Base-by-base conservation (phyloP, 2,329 filamentous ascomycete species). In the Alternaria atra region DNA sequence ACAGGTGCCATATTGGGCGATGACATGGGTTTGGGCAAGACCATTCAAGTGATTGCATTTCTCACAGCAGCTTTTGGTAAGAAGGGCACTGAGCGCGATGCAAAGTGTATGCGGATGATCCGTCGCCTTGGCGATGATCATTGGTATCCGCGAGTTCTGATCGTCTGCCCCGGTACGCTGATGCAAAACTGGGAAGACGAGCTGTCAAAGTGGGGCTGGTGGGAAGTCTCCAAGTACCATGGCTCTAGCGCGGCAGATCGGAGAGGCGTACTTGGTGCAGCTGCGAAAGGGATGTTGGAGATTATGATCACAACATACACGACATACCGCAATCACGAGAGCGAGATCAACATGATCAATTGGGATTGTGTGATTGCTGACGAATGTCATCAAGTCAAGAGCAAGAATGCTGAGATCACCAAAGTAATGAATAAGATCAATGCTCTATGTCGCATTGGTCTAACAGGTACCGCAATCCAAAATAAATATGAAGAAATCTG, bases 401-500 rank as follows among this genome's bases (percentile, higher is more conserved):
- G 94, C 68, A 85, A 86, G 50, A 85, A 82, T 43, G 90, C 94
- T 0, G 91, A 90, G 63, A 91, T 90, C 7, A 95, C 94, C 0
- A 88, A 91, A 72, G 90, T 93, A 0, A 94, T 99, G 90, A 91
- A 93, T 70, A 88, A 94, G 63, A 84, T 98, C 68, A 99, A 99
- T 70, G 89, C 94, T 0, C 85, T 98, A 2, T 98, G 95, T 73
- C 88, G 95, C 34, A 94, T 99, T 62, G 95, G 95, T 0, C 84
- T 99, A 8, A 98, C 94, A 0, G 95, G 95, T 2, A 99, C 95
- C 0, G 94, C 94, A 0, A 97, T 99, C 44, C 95, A 99, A 75
- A 99, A 99, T 78, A 95, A 92, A 67, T 99, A 99, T 76, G 93
- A 97, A 74, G 95, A 99, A 77, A 85, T 99, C 1, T 99, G 94